Conservation (phyloP, 192 early-diverging fungal species). For the Linnemannia schmuckeri region DNA sequence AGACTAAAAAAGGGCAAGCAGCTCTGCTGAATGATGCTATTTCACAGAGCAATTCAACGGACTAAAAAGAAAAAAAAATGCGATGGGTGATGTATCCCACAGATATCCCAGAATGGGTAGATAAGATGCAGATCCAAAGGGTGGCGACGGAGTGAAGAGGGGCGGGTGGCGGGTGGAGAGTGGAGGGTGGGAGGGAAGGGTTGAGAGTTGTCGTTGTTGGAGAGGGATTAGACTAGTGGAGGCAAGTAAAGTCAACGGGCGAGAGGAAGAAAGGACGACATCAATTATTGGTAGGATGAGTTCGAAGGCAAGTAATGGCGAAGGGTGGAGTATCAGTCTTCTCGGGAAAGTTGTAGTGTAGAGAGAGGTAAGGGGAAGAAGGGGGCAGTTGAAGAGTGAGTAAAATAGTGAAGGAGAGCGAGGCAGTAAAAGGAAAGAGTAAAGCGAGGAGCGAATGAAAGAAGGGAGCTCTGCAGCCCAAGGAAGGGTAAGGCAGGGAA, state of each 20-base stretch:
- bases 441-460: background rate
- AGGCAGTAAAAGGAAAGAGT: background rate
- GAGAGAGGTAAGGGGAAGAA: background rate
- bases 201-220: background rate
- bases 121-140: background rate
- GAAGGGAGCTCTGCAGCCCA: background rate
- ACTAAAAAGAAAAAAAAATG: background rate
- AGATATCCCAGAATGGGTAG: background rate
- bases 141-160: background rate
- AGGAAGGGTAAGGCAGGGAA: background rate
- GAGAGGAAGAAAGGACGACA: background rate
- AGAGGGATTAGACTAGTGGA: background rate
- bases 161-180: background rate
- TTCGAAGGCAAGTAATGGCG: background rate
- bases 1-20: background rate
- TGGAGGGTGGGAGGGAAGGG: background rate
- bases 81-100: background rate
- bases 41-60: constrained; percentile 4
- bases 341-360: background rate
- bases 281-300: no score
- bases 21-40: constrained; percentile 18
- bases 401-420: no score
- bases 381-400: background rate
- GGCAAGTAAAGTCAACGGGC: background rate
- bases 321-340: constrained; percentile 1